phyloP scores from a whole-genome alignment of 2,329 filamentous ascomycete genomes.

The Nemania sp. region DNA sequence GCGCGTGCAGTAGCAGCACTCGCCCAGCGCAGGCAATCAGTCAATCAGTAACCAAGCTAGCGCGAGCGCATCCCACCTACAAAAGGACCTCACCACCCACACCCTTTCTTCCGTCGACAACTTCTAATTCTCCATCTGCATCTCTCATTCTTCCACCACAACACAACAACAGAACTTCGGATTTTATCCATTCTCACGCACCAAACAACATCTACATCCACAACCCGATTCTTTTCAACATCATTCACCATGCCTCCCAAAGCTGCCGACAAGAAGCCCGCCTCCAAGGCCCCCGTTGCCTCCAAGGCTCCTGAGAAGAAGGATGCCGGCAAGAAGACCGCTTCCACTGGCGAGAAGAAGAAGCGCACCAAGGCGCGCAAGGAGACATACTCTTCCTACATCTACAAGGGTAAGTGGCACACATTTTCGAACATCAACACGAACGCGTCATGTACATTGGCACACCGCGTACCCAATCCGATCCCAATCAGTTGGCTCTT shows the following conservation, averaged over 20 bases:
- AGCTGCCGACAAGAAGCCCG: constrained; percentile 98
- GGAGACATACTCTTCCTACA: constrained; percentile 99
- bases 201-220: constrained; percentile 37
- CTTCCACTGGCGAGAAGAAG: constrained; percentile 98
- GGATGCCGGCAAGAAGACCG: constrained; percentile 99
- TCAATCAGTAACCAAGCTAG: constrained; percentile 70
- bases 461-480: not conserved
- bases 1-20: constrained; percentile 21
- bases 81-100: constrained; percentile 68
- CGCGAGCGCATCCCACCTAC: constrained; percentile 68
- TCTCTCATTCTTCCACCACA: constrained; percentile 49
- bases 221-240: constrained; percentile 35
- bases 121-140: constrained; percentile 54
- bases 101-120: constrained; percentile 61
- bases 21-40: constrained; percentile 27
- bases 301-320: constrained; percentile 89
- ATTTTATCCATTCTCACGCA: constrained; percentile 45
- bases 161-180: constrained; percentile 40
- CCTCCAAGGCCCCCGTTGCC: constrained; percentile 90
- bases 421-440: not conserved
- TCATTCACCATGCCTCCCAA: constrained; percentile 90
- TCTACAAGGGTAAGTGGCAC: constrained; percentile 90
- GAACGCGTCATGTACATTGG: constrained; percentile 11
- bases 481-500: not conserved
- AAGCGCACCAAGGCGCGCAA: constrained; percentile 99